Base-by-base conservation (phyloP, 768 basidiomycete species). In the Tulasnella sp. region DNA sequence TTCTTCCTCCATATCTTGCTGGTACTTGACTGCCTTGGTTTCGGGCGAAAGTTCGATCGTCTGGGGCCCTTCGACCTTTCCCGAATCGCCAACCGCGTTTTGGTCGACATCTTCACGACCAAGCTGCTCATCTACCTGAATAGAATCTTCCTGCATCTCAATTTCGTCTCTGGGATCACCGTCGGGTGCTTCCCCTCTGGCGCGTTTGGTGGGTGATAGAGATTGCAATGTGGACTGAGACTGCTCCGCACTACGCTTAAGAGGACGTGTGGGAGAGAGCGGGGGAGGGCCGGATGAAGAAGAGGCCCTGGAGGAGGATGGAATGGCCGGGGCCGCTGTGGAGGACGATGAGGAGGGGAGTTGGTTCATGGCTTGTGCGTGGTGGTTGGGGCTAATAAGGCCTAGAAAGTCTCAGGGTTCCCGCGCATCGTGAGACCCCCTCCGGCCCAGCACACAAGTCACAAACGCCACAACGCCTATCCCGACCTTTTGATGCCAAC, bases 1-100 rank as follows among this genome's bases (percentile, higher is more conserved):
- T 32, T 60, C 59, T 23, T 60, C 58, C 25, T 59, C 59, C 42
- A 60, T 62, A n/a, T 58, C 59, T 3, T 59, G 59, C 12, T 48
- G 41, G 25, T 40, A 39, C 39, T 45, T 46, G 46, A 49, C n/a
- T n/a, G 55, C 55, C 34, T 46, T 57, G 21, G 19, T 29, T 17
- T 9, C 52, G 34, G 19, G 15, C 27, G 19, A 35, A 41, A 25
- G 27, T 43, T n/a, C 36, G 7, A 23, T 54, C 21, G 23, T 25
- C n/a, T 14, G 36, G 19, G 21, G 52, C 5, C 17, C 27, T 11
- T 21, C 40, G 9, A 12, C 3, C 15, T 17, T 51, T 15, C 34
- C 34, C 11, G 25, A 15, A 25, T 17, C 36, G 27, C 27, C 19
- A n/a, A 14, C 27, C 4, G 25, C 49, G 34, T 34, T 17, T 11